Evolutionary conservation across 768 basidiomycete genomes (phyloP), one percentile per base, ranked within the genome.

Genomic region (Flagelloscypha sp.): DNA sequence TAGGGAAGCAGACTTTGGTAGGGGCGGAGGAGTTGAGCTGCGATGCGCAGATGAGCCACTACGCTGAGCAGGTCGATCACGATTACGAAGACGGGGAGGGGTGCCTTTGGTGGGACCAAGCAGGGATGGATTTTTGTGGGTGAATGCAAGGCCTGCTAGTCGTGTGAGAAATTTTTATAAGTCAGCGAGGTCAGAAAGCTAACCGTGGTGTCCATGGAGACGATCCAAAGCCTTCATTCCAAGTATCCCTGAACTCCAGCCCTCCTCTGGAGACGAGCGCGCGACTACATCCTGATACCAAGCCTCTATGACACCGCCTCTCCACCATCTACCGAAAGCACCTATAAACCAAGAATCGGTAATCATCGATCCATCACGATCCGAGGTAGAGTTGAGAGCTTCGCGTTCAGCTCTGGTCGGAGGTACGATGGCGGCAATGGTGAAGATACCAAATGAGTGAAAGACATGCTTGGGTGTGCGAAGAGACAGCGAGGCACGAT

Each of bases 271-370:
- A 46, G 73, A 81, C 17, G 72, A 66, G 38, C 72, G 63, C 22
- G 72, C 61, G 45, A 81, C 65, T 38, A 74, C 70, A 57, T 82
- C 75, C 45, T 75, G 74, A 61, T 77, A 85, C 79, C 82, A 84
- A n/a, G 76, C 68, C 44, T 86, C 80, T 38, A 88, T 65, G n/a
- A 74, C 60, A 25, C 85, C 86, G 29, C 83, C 87, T 30, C 81
- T 66, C 82, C 85, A 93, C 90, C 90, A 94, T 43, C 72, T 76
- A 1, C 90, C 90, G 58, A 93, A 93, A 8, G 81, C 81, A 20
- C 90, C 90, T 42, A 94, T 66, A 57, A 86, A 94, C 84, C 88
- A 89, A 23, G 82, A 76, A 57, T 92, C 84, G 19, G 76, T 70
- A 39, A 79, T 62, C 45, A 76, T 66, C 44, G 70, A 64, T 38